These are phyloP conservation scores for Coemansia sp. DNA, from an alignment of 192 early-diverging fungal genomes.

Conservation along the genomic window DNA sequence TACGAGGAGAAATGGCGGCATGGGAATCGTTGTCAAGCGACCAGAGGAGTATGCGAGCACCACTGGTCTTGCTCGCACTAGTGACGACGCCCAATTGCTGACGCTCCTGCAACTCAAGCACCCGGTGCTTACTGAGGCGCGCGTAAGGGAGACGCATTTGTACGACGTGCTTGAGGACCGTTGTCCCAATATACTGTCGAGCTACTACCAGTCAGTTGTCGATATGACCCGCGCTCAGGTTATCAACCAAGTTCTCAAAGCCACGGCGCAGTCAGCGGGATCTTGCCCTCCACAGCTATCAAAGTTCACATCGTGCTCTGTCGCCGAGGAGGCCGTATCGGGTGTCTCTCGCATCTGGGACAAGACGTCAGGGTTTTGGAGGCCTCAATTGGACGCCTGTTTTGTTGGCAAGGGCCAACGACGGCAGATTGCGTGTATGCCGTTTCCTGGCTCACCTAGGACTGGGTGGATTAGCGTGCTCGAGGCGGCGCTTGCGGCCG, in stretches of 20 bases:
- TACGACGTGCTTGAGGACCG: neutral
- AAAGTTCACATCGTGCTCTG: constrained; percentile 26
- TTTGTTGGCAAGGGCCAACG: neutral
- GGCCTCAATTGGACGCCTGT: neutral
- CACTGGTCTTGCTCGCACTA: neutral
- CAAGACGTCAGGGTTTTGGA: constrained; percentile 3
- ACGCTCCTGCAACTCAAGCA: constrained; percentile 28
- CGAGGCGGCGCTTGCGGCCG: constrained; percentile 23
- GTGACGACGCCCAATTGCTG: constrained; percentile 13
- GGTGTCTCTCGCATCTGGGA: constrained; percentile 26
- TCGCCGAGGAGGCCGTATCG: constrained; percentile 35
- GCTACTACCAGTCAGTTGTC: constrained; percentile 17
- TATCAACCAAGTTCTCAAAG: constrained; percentile 16
- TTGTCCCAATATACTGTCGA: neutral
- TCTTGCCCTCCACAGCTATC: constrained; percentile 16
- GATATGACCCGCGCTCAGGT: constrained; percentile 45
- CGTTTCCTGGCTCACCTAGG: neutral
- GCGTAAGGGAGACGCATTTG: constrained; percentile 19
- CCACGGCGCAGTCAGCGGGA: neutral
- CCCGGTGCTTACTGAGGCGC: constrained; percentile 23
- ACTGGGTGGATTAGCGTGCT: constrained; percentile 36
- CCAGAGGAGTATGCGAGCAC: neutral
- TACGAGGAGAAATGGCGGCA: constrained; percentile 28
- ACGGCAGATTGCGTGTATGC: neutral
- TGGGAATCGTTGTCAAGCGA: constrained; percentile 26